A percentile compares a stretch with the other conserved stretches of the same genome.
Conservation (phyloP, 805 yeast species). For the Monosporozyma unispora region DNA sequence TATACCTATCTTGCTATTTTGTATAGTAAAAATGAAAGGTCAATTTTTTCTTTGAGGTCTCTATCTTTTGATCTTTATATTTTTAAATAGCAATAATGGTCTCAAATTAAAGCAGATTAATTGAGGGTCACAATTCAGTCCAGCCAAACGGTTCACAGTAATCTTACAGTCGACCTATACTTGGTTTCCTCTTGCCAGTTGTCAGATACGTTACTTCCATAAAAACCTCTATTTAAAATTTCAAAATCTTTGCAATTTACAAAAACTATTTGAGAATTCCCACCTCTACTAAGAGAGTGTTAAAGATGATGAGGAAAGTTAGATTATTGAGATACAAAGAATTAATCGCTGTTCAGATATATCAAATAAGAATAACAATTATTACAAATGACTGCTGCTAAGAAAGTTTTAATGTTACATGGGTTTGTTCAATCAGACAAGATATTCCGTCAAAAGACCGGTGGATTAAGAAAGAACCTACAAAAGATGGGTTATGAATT, state of each 20-base stretch:
- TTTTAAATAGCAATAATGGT: not conserved
- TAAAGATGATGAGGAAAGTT: not conserved
- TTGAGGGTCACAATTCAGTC: not conserved
- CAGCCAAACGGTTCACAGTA: not conserved
- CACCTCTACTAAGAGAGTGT: not conserved
- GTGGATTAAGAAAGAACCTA: conserved; percentile 73
- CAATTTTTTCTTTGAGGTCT: not conserved
- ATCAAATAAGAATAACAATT: not conserved
- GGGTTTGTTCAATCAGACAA: conserved; percentile 83
- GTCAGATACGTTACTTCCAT: not conserved
- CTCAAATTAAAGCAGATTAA: not conserved
- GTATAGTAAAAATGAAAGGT: not conserved
- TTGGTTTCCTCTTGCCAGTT: not conserved
- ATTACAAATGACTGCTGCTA: conserved; percentile 1
- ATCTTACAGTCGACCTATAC: not conserved
- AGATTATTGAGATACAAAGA: no score
- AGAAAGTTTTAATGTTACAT: conserved; percentile 72
- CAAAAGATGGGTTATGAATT: conserved; percentile 53
- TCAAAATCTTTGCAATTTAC: not conserved
- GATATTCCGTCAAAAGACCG: conserved; percentile 72
- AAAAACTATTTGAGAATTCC: not conserved
- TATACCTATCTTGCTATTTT: not conserved
- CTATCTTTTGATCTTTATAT: not conserved
- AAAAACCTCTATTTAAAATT: not conserved
- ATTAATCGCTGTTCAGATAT: no score